Base-by-base conservation (phyloP, 805 yeast species). In the Naumovozyma castellii region DNA sequence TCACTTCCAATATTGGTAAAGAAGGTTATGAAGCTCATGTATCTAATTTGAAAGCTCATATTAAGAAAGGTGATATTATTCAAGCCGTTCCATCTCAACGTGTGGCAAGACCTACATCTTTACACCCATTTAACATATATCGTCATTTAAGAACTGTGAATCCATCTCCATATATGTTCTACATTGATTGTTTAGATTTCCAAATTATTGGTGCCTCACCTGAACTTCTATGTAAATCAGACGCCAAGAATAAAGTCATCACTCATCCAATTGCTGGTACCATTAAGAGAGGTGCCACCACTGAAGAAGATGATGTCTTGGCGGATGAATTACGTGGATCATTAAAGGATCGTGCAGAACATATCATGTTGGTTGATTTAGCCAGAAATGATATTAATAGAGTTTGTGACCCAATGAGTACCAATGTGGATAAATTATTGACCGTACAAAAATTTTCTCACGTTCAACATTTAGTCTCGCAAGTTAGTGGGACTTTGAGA, bases 221-320 rank as follows among this genome's bases (percentile, higher is more conserved):
- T 2, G 98, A 92, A 61, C 66, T 90, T 41, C 69, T 92, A 42
- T 97, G 90, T 40, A 84, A 86, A 61, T 69, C 86, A 4, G 96
- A 87, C 49, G 45, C 49, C 18, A 69, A 80, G 28, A 77, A 81
- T 46, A 78, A 84, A 51, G 76, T 92, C 15, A 72, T 90, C 38
- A 92, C 97, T 2, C 97, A 92, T 61, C 99, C 98, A 16, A 92
- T 92, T 57, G 99, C 99, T 1, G 99, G 99, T 38, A 92, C 98
- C 2, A 82, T 92, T 43, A 75, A 69, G 50, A 77, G 99, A 56
- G 99, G 99, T 37, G 73, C 76, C 51, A 86, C 97, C 8, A 68
- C 79, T 18, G 94, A 86, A 53, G 97, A 92, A 61, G 99, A 92
- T 54, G 95, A 88, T 57, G 66, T 65, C 45, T 71, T 87, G 39